Conservation (phyloP, 331 rosid species). For the Erythrophleum ivorense region DNA sequence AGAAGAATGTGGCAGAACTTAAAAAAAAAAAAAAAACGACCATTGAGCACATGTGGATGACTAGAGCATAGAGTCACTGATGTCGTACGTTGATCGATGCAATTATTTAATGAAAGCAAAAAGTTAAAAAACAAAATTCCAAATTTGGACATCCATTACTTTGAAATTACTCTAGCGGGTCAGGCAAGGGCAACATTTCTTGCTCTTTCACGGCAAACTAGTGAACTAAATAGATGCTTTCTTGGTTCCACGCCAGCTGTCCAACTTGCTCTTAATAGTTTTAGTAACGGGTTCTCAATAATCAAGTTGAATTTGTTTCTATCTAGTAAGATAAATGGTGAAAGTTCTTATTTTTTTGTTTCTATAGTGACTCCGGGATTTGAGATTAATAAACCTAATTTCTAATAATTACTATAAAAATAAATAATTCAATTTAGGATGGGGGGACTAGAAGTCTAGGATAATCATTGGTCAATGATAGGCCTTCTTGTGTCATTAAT, state of each 20-base stretch:
- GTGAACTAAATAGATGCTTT: constrained; percentile 32
- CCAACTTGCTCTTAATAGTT: constrained; percentile 22
- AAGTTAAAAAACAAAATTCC: constrained; percentile 17
- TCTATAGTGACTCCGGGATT: constrained; percentile 23
- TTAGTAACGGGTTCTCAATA: constrained; percentile 18
- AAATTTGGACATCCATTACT: constrained; percentile 32
- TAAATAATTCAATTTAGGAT: background rate
- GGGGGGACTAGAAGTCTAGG: constrained; percentile 44
- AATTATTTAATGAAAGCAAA: constrained; percentile 31
- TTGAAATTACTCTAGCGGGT: constrained; percentile 29
- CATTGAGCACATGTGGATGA: constrained; percentile 39
- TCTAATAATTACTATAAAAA: background rate
- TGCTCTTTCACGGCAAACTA: constrained; percentile 27
- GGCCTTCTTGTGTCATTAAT: constrained; percentile 37
- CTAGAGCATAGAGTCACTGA: constrained; percentile 21
- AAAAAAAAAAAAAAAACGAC: background rate
- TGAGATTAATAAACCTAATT: constrained; percentile 27
- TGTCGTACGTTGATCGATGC: constrained; percentile 39
- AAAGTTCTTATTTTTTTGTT: constrained; percentile 10
- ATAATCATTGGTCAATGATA: constrained; percentile 42
- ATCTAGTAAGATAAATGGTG: constrained; percentile 2
- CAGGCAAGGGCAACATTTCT: constrained; percentile 35
- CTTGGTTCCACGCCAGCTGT: constrained; percentile 23
- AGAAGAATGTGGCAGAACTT: background rate
- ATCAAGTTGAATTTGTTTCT: constrained; percentile 21